These are phyloP conservation scores for Xylaria cubensis DNA, from an alignment of 495 filamentous ascomycete genomes.

Conservation along the genomic window DNA sequence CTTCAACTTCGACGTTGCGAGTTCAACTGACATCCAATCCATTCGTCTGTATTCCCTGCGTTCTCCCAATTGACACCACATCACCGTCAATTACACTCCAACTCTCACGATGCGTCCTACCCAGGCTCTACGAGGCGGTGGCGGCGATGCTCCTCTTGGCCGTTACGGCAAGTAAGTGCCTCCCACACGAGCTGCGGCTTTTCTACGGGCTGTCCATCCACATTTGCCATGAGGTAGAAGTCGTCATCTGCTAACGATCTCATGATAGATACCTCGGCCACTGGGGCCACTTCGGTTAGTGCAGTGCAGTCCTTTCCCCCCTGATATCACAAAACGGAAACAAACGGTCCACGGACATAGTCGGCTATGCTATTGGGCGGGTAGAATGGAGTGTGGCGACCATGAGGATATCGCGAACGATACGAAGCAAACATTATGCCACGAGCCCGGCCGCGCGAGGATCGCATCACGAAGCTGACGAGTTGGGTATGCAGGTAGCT, in stretches of 20 bases:
- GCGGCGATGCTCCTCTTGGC: slow-evolving; percentile 63
- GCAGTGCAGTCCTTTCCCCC: slow-evolving; percentile 18
- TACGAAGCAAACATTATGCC: not conserved
- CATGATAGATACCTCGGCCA: slow-evolving; percentile 76
- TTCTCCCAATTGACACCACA: slow-evolving; percentile 40
- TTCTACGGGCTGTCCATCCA: slow-evolving; percentile 15
- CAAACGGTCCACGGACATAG: slow-evolving; percentile 14
- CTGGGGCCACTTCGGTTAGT: slow-evolving; percentile 89
- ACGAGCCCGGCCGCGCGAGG: slow-evolving; percentile 29
- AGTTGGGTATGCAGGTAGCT: slow-evolving; percentile 43
- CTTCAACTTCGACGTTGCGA: slow-evolving; percentile 41
- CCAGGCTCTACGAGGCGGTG: slow-evolving; percentile 57
- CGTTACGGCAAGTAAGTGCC: slow-evolving; percentile 74
- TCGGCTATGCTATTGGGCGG: not conserved
- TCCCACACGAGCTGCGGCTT: slow-evolving; percentile 34
- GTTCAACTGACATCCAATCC: slow-evolving; percentile 28
- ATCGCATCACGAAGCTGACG: slow-evolving; percentile 42
- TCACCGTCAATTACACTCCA: slow-evolving; percentile 35
- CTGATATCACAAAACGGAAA: not conserved
- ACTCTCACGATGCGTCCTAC: slow-evolving; percentile 68
- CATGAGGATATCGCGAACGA: not conserved
- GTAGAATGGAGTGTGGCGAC: not conserved
- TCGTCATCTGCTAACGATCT: slow-evolving; percentile 42
- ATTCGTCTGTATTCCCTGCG: slow-evolving; percentile 36
- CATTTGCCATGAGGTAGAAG: not conserved